A percentile compares a stretch with the other conserved stretches of the same genome.
phyloP scores from a whole-genome alignment of 148 eudicot genomes.

The Amaranthus hypochondriacus region DNA sequence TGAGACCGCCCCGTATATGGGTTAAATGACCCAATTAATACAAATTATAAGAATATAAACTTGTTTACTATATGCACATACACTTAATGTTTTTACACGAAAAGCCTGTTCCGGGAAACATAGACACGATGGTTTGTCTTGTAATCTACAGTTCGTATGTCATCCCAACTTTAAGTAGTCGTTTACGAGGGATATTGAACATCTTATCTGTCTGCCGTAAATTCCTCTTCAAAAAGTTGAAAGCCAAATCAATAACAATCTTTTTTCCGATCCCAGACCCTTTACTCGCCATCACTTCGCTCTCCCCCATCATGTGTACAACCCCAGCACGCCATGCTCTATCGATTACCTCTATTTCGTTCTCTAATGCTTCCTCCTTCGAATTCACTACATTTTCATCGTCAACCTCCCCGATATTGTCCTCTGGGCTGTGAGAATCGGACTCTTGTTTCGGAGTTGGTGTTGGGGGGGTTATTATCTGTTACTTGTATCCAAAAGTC shows the following conservation, averaged over 20 bases:
- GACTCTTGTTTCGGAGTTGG: background rate
- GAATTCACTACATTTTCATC: constrained; percentile 5
- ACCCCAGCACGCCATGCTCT: constrained; percentile 44
- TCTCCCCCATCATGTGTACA: constrained; percentile 59
- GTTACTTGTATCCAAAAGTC: constrained; percentile 25
- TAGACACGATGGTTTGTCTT: no score
- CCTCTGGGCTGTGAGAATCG: background rate
- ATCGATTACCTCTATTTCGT: constrained; percentile 35
- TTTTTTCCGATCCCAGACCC: constrained; percentile 40
- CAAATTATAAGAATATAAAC: background rate
- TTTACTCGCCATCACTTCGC: constrained; percentile 41
- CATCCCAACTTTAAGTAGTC: constrained; percentile 66
- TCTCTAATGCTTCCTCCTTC: constrained; percentile 21
- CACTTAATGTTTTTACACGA: background rate
- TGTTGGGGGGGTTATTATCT: background rate
- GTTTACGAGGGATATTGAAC: constrained; percentile 48
- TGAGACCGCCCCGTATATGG: no score
- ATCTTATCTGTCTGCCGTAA: constrained; percentile 47
- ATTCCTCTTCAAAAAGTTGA: constrained; percentile 49
- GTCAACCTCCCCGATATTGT: constrained; percentile 1
- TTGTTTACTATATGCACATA: background rate
- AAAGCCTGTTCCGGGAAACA: no score
- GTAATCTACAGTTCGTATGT: constrained; percentile 47
- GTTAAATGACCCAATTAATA: no score
- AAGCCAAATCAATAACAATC: constrained; percentile 48